These are phyloP conservation scores for Cyclocybe aegerita DNA, from an alignment of 768 basidiomycete genomes.

Conservation along the genomic window DNA sequence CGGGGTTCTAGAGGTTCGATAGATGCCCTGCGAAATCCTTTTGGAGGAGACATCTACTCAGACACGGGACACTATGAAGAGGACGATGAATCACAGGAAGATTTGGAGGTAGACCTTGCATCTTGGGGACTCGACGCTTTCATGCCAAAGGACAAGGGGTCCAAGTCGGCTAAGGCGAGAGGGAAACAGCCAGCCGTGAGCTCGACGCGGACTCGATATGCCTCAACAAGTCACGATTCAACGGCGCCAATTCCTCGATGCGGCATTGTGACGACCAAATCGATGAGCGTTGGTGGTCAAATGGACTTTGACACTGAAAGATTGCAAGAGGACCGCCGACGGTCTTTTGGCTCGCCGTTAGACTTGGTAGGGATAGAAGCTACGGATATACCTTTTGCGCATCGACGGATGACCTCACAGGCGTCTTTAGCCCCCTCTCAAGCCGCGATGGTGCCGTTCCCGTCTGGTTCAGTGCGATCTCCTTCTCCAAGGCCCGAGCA, in stretches of 20 bases:
- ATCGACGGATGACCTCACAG: conserved; percentile 53
- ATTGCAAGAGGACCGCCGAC: conserved; percentile 36
- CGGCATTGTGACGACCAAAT: conserved; percentile 46
- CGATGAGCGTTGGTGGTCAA: conserved; percentile 65
- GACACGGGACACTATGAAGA: conserved; percentile 55
- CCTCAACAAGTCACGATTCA: conserved; percentile 40
- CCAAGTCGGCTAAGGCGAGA: conserved; percentile 38
- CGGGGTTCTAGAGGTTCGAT: conserved; percentile 58
- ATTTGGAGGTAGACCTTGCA: conserved; percentile 73
- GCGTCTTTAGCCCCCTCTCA: conserved; percentile 38
- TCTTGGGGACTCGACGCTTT: conserved; percentile 85
- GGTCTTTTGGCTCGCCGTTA: conserved; percentile 58
- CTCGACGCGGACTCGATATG: conserved; percentile 42
- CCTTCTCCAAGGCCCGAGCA: conserved; percentile 37
- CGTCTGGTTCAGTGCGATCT: conserved; percentile 52
- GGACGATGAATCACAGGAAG: conserved; percentile 38
- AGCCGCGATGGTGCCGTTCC: conserved; percentile 60
- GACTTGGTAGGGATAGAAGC: conserved; percentile 50
- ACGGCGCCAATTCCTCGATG: conserved; percentile 30
- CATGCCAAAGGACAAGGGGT: conserved; percentile 63
- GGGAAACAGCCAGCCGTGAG: conserved; percentile 39
- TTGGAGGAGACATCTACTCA: conserved; percentile 60
- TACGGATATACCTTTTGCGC: conserved; percentile 33
- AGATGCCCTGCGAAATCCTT: conserved; percentile 71
- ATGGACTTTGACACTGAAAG: conserved; percentile 35